A percentile compares a stretch with the other conserved stretches of the same genome.
These are phyloP conservation scores for Brassica balearica DNA, from an alignment of 441 rosid genomes.

Conservation along the genomic window DNA sequence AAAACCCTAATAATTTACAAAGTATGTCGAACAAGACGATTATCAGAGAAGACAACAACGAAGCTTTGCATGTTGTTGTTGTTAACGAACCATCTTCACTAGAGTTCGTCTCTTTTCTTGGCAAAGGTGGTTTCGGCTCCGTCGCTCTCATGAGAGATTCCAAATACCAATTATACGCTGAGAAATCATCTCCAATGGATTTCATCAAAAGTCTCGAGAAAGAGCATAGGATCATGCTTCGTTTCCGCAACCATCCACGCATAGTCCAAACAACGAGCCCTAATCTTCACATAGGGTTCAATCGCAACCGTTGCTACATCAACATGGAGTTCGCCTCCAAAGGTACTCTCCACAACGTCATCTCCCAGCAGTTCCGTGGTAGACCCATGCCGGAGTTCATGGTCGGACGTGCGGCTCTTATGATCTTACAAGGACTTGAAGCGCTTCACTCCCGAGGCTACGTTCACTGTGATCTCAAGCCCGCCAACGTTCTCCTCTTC, in stretches of 20 bases:
- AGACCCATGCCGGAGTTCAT: conserved; percentile 21
- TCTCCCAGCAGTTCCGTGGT: background rate
- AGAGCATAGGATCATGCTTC: conserved; percentile 21
- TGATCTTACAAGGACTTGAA: conserved; percentile 30
- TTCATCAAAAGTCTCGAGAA: background rate
- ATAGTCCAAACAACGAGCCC: conserved; percentile 12
- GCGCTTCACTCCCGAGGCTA: conserved; percentile 20
- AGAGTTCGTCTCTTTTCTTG: conserved; percentile 6
- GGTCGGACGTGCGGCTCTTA: background rate
- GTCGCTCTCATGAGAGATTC: conserved; percentile 1
- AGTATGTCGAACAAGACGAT: too few relatives aligned
- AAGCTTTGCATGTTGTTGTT: background rate
- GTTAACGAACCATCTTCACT: background rate
- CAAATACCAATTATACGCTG: background rate
- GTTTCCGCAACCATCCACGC: conserved; percentile 12
- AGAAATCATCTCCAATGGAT: background rate
- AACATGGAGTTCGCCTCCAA: conserved; percentile 23
- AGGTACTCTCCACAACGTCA: conserved; percentile 16
- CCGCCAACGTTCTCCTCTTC: conserved; percentile 26
- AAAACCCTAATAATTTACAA: too few relatives aligned
- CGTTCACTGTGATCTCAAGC: conserved; percentile 38
- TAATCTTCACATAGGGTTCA: background rate
- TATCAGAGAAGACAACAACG: background rate
- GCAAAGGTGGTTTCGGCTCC: conserved; percentile 14
- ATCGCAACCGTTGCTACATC: conserved; percentile 9